Base-by-base conservation (phyloP, 352 stramenopile genomes). In the Globisporangium paroecandrum region DNA sequence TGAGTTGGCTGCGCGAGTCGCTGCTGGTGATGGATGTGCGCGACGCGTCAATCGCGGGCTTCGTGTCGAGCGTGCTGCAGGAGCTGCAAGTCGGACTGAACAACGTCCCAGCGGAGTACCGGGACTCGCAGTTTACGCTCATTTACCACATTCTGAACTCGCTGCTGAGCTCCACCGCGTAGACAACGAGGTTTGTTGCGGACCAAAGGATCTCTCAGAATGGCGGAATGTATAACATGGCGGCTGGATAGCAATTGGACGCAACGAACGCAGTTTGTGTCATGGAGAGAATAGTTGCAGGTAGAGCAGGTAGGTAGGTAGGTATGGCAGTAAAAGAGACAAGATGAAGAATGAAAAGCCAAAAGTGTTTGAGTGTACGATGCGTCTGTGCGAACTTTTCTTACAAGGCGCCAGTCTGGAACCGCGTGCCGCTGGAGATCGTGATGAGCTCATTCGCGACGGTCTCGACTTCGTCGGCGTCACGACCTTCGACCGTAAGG, bases 71-170 rank as follows among this genome's bases (percentile, higher is more conserved):
- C 29, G 87, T 95, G 54, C 74, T 95, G 15, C 82, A 91, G 61
- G 87, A 95, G 67, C 71, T 95, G 13, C 80, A 93, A 67, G 72
- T 70, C 47, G 82, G 76, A 12, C 66, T 93, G 15, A 87, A 89
- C 67, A 72, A 76, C 62, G 82, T 95, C 6, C 83, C 85, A 2
- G 49, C 41, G 27, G 69, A 89, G 47, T 77, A 71, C 54, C 82
- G 84, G 32, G 85, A 95, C 67, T 93, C 85, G 65, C 87, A 95
- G 80, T 92, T 89, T 69, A 93, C 77, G 46, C 79, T 95, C 1
- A 72, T 95, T 66, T 85, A 91, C 70, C 87, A 95, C 71, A 88
- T 95, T 64, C 76, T 95, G 18, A 95, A 93, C 70, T 95, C 87
- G 59, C 79, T 95, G 72, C 72, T 94, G 29, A 95, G 80, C 65